phyloP scores from a whole-genome alignment of 179 eudicot genomes.

The Amaranthus tricolor region DNA sequence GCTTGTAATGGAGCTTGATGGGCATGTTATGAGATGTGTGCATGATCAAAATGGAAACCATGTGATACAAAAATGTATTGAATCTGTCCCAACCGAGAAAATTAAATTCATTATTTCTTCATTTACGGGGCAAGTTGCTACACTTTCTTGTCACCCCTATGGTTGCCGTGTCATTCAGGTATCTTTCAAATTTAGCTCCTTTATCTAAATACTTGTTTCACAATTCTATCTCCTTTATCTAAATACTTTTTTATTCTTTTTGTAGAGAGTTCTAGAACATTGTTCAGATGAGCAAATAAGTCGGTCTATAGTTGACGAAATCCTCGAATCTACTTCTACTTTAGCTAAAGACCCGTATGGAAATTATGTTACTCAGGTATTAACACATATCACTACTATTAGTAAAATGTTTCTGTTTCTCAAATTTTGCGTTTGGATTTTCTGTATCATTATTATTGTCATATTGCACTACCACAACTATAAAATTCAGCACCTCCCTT shows the following conservation, averaged over 20 bases:
- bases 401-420: neutral
- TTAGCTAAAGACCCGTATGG: conserved; percentile 93
- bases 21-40: conserved; percentile 78
- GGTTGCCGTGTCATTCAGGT: conserved; percentile 99
- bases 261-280: conserved; percentile 84
- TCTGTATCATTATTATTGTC: neutral
- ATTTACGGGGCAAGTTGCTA: conserved; percentile 65
- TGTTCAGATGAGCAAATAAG: conserved; percentile 58
- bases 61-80: conserved; percentile 91
- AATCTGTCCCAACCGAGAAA: conserved; percentile 61
- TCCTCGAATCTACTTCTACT: conserved; percentile 59
- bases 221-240: neutral
- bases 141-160: conserved; percentile 84
- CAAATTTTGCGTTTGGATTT: neutral
- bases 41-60: conserved; percentile 96
- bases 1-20: conserved; percentile 80
- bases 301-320: conserved; percentile 64
- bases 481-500: no score
- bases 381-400: neutral
- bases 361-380: conserved; percentile 89
- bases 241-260: neutral
- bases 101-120: conserved; percentile 68
- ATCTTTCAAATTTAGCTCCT: neutral
- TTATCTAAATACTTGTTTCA: neutral
- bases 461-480: no score